Conservation (phyloP, 192 early-diverging fungal species). For the Mortierella alpina region DNA sequence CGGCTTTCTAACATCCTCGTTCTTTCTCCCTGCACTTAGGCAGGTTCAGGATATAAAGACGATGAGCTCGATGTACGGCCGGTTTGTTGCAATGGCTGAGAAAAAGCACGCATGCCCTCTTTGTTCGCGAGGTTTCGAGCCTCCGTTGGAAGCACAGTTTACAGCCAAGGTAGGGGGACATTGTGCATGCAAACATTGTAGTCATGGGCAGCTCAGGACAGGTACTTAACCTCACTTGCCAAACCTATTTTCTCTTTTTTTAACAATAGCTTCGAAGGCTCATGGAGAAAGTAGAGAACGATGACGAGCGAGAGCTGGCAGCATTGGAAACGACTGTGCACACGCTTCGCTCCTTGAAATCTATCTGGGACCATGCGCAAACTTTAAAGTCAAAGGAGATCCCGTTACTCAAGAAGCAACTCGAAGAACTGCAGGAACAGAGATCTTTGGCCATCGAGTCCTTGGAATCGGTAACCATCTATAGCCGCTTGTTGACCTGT, state of each 20-base stretch:
- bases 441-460: slow-evolving; percentile 22
- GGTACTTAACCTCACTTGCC: neutral
- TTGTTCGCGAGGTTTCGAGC: slow-evolving; percentile 81
- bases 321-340: slow-evolving; percentile 45
- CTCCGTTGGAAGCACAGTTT: slow-evolving; percentile 59
- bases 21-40: neutral
- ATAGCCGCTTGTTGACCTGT: neutral
- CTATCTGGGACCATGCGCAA: slow-evolving; percentile 57
- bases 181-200: neutral
- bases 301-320: slow-evolving; percentile 59
- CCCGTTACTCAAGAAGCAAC: slow-evolving; percentile 48
- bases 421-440: slow-evolving; percentile 36
- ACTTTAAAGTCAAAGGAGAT: slow-evolving; percentile 60
- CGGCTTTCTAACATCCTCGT: neutral
- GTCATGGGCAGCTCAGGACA: too few species aligned
- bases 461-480: slow-evolving; percentile 37
- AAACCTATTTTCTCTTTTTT: neutral
- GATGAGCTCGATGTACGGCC: slow-evolving; percentile 67
- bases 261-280: slow-evolving; percentile 43
- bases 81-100: slow-evolving; percentile 75
- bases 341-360: slow-evolving; percentile 53
- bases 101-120: slow-evolving; percentile 80
- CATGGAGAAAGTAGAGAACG: slow-evolving; percentile 50
- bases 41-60: slow-evolving; percentile 42
- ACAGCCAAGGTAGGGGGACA: slow-evolving; percentile 39